Conservation (phyloP, 2,329 filamentous ascomycete species). For the Aspergillus sp. region DNA sequence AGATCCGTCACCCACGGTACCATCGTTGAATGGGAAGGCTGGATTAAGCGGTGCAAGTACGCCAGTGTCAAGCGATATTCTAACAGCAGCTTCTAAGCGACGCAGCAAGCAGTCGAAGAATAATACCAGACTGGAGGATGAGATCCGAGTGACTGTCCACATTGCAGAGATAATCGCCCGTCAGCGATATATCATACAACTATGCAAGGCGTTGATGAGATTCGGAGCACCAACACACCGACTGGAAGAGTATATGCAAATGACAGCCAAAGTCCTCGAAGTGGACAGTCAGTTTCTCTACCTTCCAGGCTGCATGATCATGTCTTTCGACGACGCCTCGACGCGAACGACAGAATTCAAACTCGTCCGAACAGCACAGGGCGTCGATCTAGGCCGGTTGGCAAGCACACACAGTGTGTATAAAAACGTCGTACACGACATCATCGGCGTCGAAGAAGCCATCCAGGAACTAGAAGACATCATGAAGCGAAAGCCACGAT, state of each 20-base stretch:
- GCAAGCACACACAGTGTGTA: conserved; percentile 44
- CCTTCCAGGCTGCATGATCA: conserved; percentile 88
- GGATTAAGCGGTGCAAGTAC: conserved; percentile 24
- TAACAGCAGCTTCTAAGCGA: conserved; percentile 22
- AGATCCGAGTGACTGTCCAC: conserved; percentile 57
- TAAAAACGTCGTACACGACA: conserved; percentile 45
- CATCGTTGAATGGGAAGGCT: conserved; percentile 13
- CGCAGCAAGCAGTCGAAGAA: conserved; percentile 14
- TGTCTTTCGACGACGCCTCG: conserved; percentile 66
- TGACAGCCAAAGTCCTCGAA: conserved; percentile 82
- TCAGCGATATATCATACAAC: conserved; percentile 76
- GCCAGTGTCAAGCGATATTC: conserved; percentile 21
- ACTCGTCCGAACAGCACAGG: conserved; percentile 38
- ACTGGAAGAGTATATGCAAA: conserved; percentile 83
- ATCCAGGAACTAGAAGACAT: conserved; percentile 47
- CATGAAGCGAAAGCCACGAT: conserved; percentile 54
- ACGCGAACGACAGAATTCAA: conserved; percentile 46
- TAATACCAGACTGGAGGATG: conserved; percentile 34
- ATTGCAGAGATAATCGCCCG: conserved; percentile 68
- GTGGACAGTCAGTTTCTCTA: conserved; percentile 89
- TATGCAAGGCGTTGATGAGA: conserved; percentile 82
- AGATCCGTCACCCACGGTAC: conserved; percentile 16
- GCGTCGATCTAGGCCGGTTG: conserved; percentile 39
- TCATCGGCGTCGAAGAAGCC: conserved; percentile 42
- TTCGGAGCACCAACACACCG: conserved; percentile 89